Evolutionary conservation across 1,139 yeast species (phyloP).

Genomic region (Geotrichum carabidarum): DNA sequence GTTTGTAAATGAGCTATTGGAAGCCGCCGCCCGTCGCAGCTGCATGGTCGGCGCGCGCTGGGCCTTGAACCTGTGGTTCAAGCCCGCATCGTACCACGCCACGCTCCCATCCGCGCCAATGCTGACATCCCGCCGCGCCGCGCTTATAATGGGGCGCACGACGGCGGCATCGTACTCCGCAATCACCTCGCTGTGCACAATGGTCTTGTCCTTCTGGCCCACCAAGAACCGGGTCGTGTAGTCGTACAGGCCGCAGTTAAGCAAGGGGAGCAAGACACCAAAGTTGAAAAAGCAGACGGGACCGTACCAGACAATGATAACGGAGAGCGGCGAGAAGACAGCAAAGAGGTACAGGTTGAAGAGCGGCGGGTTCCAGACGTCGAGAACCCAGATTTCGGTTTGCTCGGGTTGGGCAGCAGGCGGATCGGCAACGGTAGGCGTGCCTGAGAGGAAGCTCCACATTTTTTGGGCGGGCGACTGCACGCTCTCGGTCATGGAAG

Average conservation of each 20-base stretch:
- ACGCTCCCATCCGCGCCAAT: slow-evolving; percentile 52
- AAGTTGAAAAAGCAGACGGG: slow-evolving; percentile 41
- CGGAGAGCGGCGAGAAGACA: slow-evolving; percentile 55
- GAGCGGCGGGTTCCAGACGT: slow-evolving; percentile 56
- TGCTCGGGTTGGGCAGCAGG: too few relatives aligned
- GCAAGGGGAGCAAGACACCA: slow-evolving; percentile 31
- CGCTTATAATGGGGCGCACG: slow-evolving; percentile 55
- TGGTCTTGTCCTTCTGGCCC: slow-evolving; percentile 54
- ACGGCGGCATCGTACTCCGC: slow-evolving; percentile 61
- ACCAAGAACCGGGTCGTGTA: slow-evolving; percentile 44
- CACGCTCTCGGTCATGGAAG: neutral
- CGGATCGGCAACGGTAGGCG: too few relatives aligned
- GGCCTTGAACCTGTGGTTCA: slow-evolving; percentile 41
- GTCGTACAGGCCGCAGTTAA: slow-evolving; percentile 42
- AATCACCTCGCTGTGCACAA: slow-evolving; percentile 56
- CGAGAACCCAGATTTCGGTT: slow-evolving; percentile 46
- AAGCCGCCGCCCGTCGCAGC: neutral
- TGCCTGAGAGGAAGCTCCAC: neutral
- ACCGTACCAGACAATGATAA: slow-evolving; percentile 43
- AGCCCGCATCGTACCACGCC: slow-evolving; percentile 40
- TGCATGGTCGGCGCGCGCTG: slow-evolving; percentile 44
- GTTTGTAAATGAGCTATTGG: neutral
- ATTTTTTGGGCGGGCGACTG: slow-evolving; percentile 16
- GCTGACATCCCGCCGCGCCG: slow-evolving; percentile 53
- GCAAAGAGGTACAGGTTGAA: slow-evolving; percentile 47